These are phyloP conservation scores for Corchorus capsularis DNA, from an alignment of 345 rosid genomes.

Conservation along the genomic window DNA sequence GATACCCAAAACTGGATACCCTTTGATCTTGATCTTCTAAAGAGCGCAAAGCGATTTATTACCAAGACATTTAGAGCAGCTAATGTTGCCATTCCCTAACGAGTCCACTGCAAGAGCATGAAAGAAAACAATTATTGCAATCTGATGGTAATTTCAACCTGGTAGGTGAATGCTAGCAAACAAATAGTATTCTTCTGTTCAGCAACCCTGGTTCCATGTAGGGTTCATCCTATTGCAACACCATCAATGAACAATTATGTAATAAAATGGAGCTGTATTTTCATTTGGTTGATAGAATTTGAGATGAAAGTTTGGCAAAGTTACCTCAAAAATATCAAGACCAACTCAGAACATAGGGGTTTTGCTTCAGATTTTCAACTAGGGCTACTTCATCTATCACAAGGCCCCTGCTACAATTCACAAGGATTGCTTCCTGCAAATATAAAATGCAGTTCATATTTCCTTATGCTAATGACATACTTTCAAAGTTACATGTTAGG, in stretches of 20 bases:
- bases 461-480: constrained; percentile 1
- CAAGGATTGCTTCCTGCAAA: constrained; percentile 85
- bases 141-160: neutral
- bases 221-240: constrained; percentile 76
- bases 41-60: constrained; percentile 16
- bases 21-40: constrained; percentile 51
- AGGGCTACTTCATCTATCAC: constrained; percentile 93
- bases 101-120: constrained; percentile 75
- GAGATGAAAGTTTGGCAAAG: neutral
- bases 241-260: neutral
- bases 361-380: constrained; percentile 78
- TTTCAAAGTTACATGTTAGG: neutral
- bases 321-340: constrained; percentile 97
- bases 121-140: neutral
- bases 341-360: constrained; percentile 98
- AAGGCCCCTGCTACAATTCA: constrained; percentile 95
- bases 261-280: neutral
- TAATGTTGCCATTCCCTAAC: constrained; percentile 98
- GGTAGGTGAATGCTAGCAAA: neutral
- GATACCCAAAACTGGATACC: constrained; percentile 83
- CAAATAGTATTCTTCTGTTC: constrained; percentile 65
- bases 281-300: neutral
- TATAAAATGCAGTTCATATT: neutral
- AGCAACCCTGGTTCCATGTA: constrained; percentile 94
- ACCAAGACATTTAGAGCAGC: constrained; percentile 95